A percentile compares a stretch with the other conserved stretches of the same genome.
Evolutionary conservation across 2,329 filamentous ascomycete species (phyloP).

Genomic region (Paramyrothecium sp.): DNA sequence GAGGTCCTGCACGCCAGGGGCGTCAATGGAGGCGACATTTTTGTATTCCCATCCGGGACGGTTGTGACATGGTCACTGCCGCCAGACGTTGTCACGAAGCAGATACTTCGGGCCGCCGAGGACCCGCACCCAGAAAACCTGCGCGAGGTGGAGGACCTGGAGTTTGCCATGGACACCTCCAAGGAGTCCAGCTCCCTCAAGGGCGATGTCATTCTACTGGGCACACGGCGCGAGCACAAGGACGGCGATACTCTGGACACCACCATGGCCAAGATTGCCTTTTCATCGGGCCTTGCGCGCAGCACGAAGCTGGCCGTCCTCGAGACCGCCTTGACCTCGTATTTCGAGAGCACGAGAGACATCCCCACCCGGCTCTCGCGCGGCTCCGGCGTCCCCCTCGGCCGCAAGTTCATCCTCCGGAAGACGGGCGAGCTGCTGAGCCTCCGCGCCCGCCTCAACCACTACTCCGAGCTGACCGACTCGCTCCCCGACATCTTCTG

Average conservation of each 20-base stretch:
- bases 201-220: slow-evolving; percentile 86
- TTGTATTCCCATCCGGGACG: slow-evolving; percentile 93
- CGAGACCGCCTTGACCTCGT: slow-evolving; percentile 76
- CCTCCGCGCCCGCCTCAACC: slow-evolving; percentile 88
- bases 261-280: slow-evolving; percentile 90
- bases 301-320: slow-evolving; percentile 93
- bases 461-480: slow-evolving; percentile 96
- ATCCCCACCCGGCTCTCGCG: slow-evolving; percentile 78
- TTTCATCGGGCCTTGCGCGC: slow-evolving; percentile 88
- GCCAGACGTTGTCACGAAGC: slow-evolving; percentile 70
- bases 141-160: slow-evolving; percentile 85
- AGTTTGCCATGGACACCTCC: slow-evolving; percentile 74
- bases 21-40: slow-evolving; percentile 76
- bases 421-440: slow-evolving; percentile 92
- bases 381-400: slow-evolving; percentile 43
- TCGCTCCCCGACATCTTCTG: slow-evolving; percentile 95
- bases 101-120: slow-evolving; percentile 73
- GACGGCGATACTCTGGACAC: slow-evolving; percentile 49
- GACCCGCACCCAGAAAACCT: slow-evolving; percentile 66
- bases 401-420: slow-evolving; percentile 77
- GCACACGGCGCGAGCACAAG: slow-evolving; percentile 62
- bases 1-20: slow-evolving; percentile 64
- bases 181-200: slow-evolving; percentile 75
- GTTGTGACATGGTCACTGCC: slow-evolving; percentile 90
- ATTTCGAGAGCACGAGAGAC: slow-evolving; percentile 81